Percentiles rank a stretch among this genome's conserved stretches.
These are phyloP conservation scores for Solanum virginianum DNA, from an alignment of 257 asterid genomes.

Conservation along the genomic window DNA sequence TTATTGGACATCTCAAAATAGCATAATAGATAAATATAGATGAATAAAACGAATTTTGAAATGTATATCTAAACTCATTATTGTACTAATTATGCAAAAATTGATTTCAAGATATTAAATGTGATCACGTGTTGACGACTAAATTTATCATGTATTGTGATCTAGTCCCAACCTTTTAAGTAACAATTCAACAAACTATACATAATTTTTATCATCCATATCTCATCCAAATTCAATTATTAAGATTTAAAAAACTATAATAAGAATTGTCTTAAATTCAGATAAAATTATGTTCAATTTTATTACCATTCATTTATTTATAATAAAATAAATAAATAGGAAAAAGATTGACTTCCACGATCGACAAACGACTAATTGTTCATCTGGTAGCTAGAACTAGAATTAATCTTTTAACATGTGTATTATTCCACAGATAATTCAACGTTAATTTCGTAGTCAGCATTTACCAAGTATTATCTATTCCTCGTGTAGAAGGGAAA, in stretches of 20 bases:
- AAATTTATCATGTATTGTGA: neutral
- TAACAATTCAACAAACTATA: neutral
- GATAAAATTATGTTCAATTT: neutral
- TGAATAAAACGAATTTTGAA: neutral
- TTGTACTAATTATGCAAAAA: neutral
- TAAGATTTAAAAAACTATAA: neutral
- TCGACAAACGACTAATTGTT: neutral
- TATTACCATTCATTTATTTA: neutral
- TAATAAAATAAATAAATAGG: neutral
- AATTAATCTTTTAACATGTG: neutral
- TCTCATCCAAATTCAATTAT: neutral
- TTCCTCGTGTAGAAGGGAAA: neutral
- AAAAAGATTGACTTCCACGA: neutral
- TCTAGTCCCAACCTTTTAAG: neutral
- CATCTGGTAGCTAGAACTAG: neutral
- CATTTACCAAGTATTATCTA: neutral
- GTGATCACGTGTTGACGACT: fast-evolving
- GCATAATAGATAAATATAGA: too few relatives aligned
- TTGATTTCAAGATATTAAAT: neutral
- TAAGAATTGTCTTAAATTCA: neutral
- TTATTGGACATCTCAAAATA: too few relatives aligned
- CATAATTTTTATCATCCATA: neutral
- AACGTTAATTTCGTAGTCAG: neutral
- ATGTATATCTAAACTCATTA: neutral
- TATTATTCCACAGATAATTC: neutral